Base-by-base conservation (phyloP, 345 rosid genomes). In the Streptanthus diversifolius region DNA sequence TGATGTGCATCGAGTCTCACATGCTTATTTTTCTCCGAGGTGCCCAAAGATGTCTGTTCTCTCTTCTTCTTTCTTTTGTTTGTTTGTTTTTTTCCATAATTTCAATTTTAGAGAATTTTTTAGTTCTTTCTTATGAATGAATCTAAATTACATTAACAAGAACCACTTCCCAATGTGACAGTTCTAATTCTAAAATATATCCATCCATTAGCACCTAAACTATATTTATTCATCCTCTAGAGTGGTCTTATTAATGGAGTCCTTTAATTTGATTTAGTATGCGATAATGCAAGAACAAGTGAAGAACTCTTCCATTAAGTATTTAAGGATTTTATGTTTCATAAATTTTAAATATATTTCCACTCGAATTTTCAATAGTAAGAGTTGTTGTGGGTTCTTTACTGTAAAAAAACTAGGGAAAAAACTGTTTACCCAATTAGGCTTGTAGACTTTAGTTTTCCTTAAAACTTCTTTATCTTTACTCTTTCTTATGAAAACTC, bases 11-110 rank as follows among this genome's bases (percentile, higher is more conserved):
- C 67, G 89, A 72, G 75, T 80, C 68, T 81, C 77, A 79, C 86
- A 81, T 78, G 84, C 77, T 77, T 77, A 59, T 72, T 76, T 79
- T 80, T 69, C 77, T 72, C 86, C 74, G 76, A 54, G 74, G 73
- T 77, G 75, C 82, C 48, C 83, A 73, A 86, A 88, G 93, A 88
- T 88, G 93, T 86, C 87, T 88, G 93, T 88, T 83, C 82, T 77
- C 82, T 63, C 75, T 70, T 61, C 63, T 51, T n/a, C 68, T 57
- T 53, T 75, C 2, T 52, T 29, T 18, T 18, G 17, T 18, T 10
- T 0, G 7, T 51, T 51, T 51, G 30, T 33, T 15, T 30, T n/a
- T 4, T 30, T 8, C 2, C 15, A 1, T 30, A 3, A 8, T 32
- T 56, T 59, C 39, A 3, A 47, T 58, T 59, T 36, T 37, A 27